Evolutionary conservation across 169 alveolate genomes (phyloP).

Genomic region (Cryptosporidium canis): DNA sequence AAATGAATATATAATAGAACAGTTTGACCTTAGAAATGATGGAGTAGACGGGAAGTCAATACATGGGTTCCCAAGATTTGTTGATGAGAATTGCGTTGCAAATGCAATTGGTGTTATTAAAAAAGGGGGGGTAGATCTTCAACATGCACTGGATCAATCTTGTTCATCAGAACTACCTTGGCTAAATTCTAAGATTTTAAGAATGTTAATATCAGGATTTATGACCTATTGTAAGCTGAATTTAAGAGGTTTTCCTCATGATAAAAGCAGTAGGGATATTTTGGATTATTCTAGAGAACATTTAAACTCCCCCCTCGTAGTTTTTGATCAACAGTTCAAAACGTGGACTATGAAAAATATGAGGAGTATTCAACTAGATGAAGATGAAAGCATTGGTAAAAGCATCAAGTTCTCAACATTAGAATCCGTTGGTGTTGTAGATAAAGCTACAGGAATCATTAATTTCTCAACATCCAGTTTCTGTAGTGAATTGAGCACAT

Average conservation of each 20-base stretch:
- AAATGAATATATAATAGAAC: slow-evolving; percentile 60
- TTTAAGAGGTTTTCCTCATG: slow-evolving; percentile 11
- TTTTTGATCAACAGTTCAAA: background rate
- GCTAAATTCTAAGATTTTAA: background rate
- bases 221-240: slow-evolving; percentile 53
- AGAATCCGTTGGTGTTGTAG: slow-evolving; percentile 46
- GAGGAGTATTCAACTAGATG: background rate
- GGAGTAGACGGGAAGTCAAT: background rate
- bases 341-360: slow-evolving; percentile 44
- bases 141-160: slow-evolving; percentile 29
- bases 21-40: slow-evolving; percentile 6
- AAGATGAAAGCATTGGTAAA: background rate
- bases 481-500: slow-evolving; percentile 30
- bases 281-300: slow-evolving; percentile 21
- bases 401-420: slow-evolving; percentile 10
- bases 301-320: slow-evolving; percentile 2
- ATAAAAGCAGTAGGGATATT: slow-evolving; percentile 9
- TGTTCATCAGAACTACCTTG: slow-evolving; percentile 25
- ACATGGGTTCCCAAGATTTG: background rate
- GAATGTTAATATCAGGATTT: slow-evolving; percentile 41
- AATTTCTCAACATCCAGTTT: background rate
- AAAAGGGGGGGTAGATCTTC: slow-evolving; percentile 29
- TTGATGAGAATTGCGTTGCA: slow-evolving; percentile 34
- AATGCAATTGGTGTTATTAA: slow-evolving; percentile 7
- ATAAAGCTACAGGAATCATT: background rate